Base-by-base conservation (phyloP, 192 early-diverging fungal species). In the Coemansia nantahalensis region DNA sequence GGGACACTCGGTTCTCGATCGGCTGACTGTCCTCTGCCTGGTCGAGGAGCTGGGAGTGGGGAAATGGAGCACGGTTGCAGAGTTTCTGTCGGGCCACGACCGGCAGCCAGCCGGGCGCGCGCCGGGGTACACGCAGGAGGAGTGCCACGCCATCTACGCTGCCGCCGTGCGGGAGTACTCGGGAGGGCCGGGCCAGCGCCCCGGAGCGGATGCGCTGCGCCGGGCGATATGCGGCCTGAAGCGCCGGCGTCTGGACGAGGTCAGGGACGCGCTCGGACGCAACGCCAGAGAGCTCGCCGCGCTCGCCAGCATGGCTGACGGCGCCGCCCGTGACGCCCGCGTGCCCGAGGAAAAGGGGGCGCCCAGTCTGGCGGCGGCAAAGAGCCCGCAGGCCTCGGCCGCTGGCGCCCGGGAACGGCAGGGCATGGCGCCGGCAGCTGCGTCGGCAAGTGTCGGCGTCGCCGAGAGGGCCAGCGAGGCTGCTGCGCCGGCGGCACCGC, bases 61-160 rank as follows among this genome's bases (percentile, higher is more conserved):
- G 19, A 51, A 41, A 37, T 73, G 70, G 70, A 49, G 21, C 15
- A 45, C 26, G 26, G 49, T 62, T 19, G 51, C 62, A 17, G 37
- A 36, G 8, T 9, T 49, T 19, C 23, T 63, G 31, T 45, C 49
- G 22, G 23, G 24, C 14, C 52, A 36, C 57, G 23, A 30, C 8
- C 44, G 36, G 19, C 13, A 22, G 5, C 22, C 16, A 3, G 22
- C 34, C 7, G 35, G 41, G n/a, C 17, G 42, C 22, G n/a, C 46
- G 11, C 16, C 23, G 22, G 13, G 19, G 15, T 61, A 48, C 19
- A 63, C 67, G 11, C 39, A 34, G 16, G 19, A 54, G 2, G 67
- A 70, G 23, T 70, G 67, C 47, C 24, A 42, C n/a, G 23, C 46
- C 6, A 62, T 70, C 45, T 72, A 61, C 40, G 43, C 33, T 6